Evolutionary conservation across 176 grass and related monocot genomes (phyloP), one percentile per base, ranked within the genome.

Genomic region (Carex cristatella): DNA sequence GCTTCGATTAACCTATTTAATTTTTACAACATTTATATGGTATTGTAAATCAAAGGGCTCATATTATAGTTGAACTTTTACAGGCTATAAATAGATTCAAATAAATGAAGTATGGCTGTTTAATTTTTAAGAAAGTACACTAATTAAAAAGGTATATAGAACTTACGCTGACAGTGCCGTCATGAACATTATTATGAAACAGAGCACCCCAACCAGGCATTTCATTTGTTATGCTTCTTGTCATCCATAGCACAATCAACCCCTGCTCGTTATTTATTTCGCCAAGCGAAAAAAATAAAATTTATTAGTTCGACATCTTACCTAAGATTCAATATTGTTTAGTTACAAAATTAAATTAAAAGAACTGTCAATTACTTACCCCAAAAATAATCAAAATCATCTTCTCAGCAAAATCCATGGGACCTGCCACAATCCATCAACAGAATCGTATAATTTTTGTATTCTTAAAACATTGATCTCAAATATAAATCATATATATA

Each of bases 361-460:
- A 51, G 1, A 65, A 49, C n/a, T 57, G 23, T 35, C 28, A 68
- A 30, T 37, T 67, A 72, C 61, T 90, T 94, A 94, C 94, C 81
- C 92, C 90, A 86, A 97, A 97, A 16, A 97, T 74, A 19, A 89
- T 73, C 67, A 97, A 86, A 51, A 97, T 87, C 92, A 97, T 97
- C 92, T 94, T 97, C 89, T 97, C 90, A 58, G 92, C 92, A 84
- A 91, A 97, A 60, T 86, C 86, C 92, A 97, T 94, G 63, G 92
- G 89, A 78, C 92, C 94, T 94, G 83, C 51, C 81, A 83, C 63
- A 54, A 79, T 76, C 63, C 19, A 83, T 65, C 35, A n/a, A 48
- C 35, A 57, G 23, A 65, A 28, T n/a, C 5, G 2, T 33, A 55
- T 54, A 44, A 82, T 14, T 65, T 65, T 83, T 10, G 65, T 28